Percentiles rank a stretch among this genome's conserved stretches.
phyloP scores from a whole-genome alignment of 2,329 filamentous ascomycete species.

The Curvularia lunata region DNA sequence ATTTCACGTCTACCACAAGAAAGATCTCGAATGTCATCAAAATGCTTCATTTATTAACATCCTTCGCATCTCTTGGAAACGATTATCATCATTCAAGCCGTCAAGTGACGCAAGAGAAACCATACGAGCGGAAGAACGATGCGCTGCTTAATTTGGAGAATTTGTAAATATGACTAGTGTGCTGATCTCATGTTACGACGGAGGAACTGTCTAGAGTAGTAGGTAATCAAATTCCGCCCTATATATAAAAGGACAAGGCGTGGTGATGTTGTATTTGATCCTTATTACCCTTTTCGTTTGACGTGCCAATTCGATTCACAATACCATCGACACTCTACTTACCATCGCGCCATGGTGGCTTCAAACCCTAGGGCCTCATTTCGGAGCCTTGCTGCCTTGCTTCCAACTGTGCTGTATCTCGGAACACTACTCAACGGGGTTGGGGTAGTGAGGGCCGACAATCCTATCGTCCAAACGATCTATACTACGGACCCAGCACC shows the following conservation, averaged over 20 bases:
- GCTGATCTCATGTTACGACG: constrained; percentile 1
- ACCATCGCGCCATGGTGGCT: not conserved
- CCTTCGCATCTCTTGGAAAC: constrained; percentile 1
- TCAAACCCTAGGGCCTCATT: not conserved
- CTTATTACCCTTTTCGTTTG: constrained; percentile 1
- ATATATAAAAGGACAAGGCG: constrained; percentile 2
- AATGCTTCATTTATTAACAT: constrained; percentile 1
- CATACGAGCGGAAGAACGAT: constrained; percentile 3
- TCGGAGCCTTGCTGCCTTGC: constrained; percentile 2
- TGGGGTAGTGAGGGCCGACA: constrained; percentile 17
- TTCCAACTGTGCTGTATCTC: constrained; percentile 3
- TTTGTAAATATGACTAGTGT: not conserved
- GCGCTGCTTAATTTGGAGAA: not conserved
- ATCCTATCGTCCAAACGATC: constrained; percentile 24
- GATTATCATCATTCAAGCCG: not conserved
- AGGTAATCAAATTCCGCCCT: not conserved
- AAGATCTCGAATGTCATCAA: not conserved
- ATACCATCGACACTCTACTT: not conserved
- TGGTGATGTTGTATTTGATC: not conserved
- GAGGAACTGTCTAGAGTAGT: not conserved
- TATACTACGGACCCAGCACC: constrained; percentile 25
- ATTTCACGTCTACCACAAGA: not conserved
- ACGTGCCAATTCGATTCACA: constrained; percentile 1
- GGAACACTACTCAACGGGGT: constrained; percentile 8
- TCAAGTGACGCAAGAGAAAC: not conserved